Evolutionary conservation across 1,284 basidiomycete species (phyloP).

Genomic region (Termitomyces sp.): DNA sequence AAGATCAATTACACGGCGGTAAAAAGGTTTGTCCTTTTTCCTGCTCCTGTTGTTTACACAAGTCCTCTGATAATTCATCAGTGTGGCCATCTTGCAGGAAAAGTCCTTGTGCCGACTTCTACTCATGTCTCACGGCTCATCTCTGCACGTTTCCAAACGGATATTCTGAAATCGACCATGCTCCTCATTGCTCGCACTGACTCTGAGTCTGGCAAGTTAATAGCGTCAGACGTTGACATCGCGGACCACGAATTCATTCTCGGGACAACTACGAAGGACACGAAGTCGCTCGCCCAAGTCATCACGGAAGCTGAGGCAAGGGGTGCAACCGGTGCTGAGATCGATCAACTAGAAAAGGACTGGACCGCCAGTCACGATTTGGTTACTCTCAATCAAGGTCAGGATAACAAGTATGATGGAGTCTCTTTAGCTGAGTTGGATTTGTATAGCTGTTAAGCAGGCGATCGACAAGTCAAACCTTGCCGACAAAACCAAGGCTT

Average conservation of each 20-base stretch:
- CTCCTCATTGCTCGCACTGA: conserved; percentile 89
- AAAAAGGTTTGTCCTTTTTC: conserved; percentile 57
- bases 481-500: conserved; percentile 52
- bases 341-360: conserved; percentile 72
- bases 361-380: conserved; percentile 75
- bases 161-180: conserved; percentile 84
- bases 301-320: conserved; percentile 69
- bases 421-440: not conserved
- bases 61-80: conserved; percentile 20
- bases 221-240: conserved; percentile 80
- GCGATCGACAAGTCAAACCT: conserved; percentile 49
- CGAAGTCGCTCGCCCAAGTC: conserved; percentile 67
- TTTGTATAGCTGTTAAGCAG: conserved; percentile 50
- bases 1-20: conserved; percentile 89
- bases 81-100: conserved; percentile 92
- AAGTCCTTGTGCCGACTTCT: conserved; percentile 86
- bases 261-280: conserved; percentile 55
- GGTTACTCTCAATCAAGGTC: conserved; percentile 83
- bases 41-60: not conserved
- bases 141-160: conserved; percentile 82
- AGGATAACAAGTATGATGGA: not conserved
- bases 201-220: conserved; percentile 83
- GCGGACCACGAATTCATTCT: conserved; percentile 78
- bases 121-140: conserved; percentile 82
- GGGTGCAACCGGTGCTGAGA: conserved; percentile 65